Percentiles rank a stretch among this genome's conserved stretches.
phyloP scores from a whole-genome alignment of 2,329 filamentous ascomycete species.

The Diaporthe sp. region DNA sequence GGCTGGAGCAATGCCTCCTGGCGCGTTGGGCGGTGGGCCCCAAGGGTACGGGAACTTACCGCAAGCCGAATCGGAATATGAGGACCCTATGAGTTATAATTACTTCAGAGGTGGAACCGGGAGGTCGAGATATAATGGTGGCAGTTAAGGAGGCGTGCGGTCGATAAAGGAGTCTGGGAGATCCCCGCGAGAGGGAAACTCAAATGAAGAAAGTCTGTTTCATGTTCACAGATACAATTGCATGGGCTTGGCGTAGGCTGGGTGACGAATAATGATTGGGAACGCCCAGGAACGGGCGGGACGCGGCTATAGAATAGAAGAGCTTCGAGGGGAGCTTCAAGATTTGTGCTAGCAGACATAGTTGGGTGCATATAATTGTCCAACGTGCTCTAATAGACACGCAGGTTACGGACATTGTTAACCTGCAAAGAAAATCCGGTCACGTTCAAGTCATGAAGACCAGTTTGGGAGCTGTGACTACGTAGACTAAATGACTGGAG shows the following conservation, averaged over 20 bases:
- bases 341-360: conserved; percentile 3
- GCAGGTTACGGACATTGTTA: neutral
- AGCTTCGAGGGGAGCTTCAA: neutral
- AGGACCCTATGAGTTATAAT: conserved; percentile 67
- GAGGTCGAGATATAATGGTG: conserved; percentile 25
- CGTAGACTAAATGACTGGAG: neutral
- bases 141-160: conserved; percentile 13
- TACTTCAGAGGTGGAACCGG: conserved; percentile 64
- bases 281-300: neutral
- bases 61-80: conserved; percentile 62
- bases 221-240: conserved; percentile 1
- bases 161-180: neutral
- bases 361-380: neutral
- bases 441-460: neutral
- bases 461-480: neutral
- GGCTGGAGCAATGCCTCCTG: conserved; percentile 47
- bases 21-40: conserved; percentile 68
- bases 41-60: conserved; percentile 72
- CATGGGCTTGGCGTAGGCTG: conserved; percentile 23
- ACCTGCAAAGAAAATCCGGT: neutral
- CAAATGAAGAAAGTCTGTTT: conserved; percentile 7
- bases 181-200: neutral
- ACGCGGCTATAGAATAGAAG: conserved; percentile 15
- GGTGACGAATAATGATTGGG: conserved; percentile 30
- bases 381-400: neutral